Conservation (phyloP, 129 eudicot genomes). For the Escallonia rubra region DNA sequence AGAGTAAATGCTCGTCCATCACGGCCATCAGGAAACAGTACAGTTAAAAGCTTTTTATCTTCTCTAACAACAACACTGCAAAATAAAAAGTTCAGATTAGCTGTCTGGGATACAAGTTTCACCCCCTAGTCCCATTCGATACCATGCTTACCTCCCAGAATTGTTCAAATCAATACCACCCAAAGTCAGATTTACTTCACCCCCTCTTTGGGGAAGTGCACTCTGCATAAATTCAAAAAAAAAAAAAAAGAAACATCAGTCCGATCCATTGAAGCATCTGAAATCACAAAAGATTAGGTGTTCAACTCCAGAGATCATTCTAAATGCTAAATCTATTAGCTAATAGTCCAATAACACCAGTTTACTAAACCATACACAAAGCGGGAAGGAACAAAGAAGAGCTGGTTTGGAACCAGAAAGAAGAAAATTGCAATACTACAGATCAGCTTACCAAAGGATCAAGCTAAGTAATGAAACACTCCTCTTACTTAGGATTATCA, state of each 20-base stretch:
- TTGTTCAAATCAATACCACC: conserved; percentile 98
- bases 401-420: too few relatives aligned
- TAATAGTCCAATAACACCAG: too few relatives aligned
- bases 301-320: background rate
- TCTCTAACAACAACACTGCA: conserved; percentile 96
- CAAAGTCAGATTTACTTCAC: conserved; percentile 88
- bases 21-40: conserved; percentile 96
- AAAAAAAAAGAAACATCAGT: background rate
- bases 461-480: too few relatives aligned
- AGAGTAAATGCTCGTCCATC: conserved; percentile 95
- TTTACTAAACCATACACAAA: too few relatives aligned
- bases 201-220: conserved; percentile 91
- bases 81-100: conserved; percentile 13
- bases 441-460: too few relatives aligned
- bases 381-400: too few relatives aligned
- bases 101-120: conserved; percentile 2
- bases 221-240: conserved; percentile 48
- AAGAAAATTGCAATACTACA: too few relatives aligned
- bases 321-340: too few relatives aligned
- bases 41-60: conserved; percentile 88
- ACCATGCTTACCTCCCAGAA: conserved; percentile 77
- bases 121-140: conserved; percentile 1
- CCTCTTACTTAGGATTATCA: too few relatives aligned
- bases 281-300: background rate
- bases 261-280: background rate